These are phyloP conservation scores for Colletotrichum camelliae DNA, from an alignment of 2,329 filamentous ascomycete species.

Conservation along the genomic window DNA sequence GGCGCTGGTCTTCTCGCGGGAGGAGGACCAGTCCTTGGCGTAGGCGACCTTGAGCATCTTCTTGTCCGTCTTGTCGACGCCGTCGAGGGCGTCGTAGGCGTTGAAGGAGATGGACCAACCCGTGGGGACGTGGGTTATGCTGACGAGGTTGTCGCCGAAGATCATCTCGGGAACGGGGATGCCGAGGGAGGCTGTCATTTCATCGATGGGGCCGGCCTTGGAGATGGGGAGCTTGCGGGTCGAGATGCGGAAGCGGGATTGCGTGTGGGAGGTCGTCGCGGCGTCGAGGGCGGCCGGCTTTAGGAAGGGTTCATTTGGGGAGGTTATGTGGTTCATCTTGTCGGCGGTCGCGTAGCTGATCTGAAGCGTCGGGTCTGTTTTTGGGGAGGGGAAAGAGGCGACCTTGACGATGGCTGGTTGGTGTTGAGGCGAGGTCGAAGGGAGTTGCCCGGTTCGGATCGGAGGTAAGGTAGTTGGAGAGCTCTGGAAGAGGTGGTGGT, in stretches of 20 bases:
- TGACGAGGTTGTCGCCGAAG: conserved; percentile 91
- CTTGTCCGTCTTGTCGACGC: conserved; percentile 90
- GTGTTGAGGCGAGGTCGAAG: neutral
- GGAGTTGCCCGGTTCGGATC: conserved; percentile 5
- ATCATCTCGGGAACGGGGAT: conserved; percentile 99
- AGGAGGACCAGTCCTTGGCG: conserved; percentile 80
- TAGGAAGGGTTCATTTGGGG: conserved; percentile 60
- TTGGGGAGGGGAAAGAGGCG: neutral
- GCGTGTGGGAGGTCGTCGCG: conserved; percentile 62
- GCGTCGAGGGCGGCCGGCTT: conserved; percentile 52
- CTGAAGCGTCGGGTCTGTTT: neutral
- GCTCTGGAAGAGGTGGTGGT: neutral
- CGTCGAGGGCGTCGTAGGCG: conserved; percentile 85
- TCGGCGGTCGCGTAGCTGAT: conserved; percentile 1
- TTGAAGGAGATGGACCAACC: conserved; percentile 84
- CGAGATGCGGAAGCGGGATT: conserved; percentile 74
- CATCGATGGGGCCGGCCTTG: conserved; percentile 88
- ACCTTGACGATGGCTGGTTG: neutral
- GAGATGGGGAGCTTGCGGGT: conserved; percentile 94
- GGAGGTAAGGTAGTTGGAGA: conserved; percentile 7
- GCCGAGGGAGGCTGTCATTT: conserved; percentile 76
- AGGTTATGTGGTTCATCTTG: conserved; percentile 44
- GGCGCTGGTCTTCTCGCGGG: conserved; percentile 76
- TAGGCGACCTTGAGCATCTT: conserved; percentile 94
- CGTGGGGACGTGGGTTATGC: conserved; percentile 74